Evolutionary conservation across 2,329 filamentous ascomycete species (phyloP).

Genomic region (Aspergillus pseudonomiae): DNA sequence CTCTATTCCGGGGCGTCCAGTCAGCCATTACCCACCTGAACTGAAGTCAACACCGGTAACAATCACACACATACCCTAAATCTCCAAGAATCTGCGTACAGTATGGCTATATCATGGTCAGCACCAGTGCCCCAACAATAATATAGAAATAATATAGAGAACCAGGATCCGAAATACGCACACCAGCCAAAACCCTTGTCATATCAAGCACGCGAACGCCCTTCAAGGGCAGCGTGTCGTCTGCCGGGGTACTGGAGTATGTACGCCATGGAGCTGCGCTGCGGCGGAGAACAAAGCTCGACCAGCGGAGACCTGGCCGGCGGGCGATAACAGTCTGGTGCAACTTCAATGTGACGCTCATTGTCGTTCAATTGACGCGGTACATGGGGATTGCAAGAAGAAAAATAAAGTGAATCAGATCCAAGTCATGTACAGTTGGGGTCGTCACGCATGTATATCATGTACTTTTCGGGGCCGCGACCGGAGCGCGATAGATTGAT

Average conservation of each 20-base stretch:
- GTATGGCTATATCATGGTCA: constrained; percentile 69
- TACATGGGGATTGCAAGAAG: not conserved
- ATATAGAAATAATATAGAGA: not conserved
- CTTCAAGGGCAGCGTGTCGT: constrained; percentile 68
- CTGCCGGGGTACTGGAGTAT: constrained; percentile 45
- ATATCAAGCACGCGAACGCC: constrained; percentile 92
- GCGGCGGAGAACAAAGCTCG: constrained; percentile 24
- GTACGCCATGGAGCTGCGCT: constrained; percentile 32
- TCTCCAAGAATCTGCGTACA: constrained; percentile 97
- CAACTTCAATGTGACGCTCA: constrained; percentile 30
- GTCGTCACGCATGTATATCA: not conserved
- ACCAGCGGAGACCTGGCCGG: constrained; percentile 17
- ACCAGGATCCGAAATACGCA: constrained; percentile 52
- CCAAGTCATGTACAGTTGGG: not conserved
- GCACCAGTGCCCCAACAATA: not conserved
- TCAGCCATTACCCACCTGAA: not conserved
- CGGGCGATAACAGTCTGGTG: constrained; percentile 26
- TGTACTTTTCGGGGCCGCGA: not conserved
- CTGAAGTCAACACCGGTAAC: not conserved
- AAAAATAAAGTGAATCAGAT: constrained; percentile 6
- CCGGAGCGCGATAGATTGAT: not conserved
- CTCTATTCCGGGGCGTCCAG: constrained; percentile 54
- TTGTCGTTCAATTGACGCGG: constrained; percentile 12
- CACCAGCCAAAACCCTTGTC: constrained; percentile 92
- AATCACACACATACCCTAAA: constrained; percentile 69